Evolutionary conservation across 225 moss, liverwort and hornwort genomes (phyloP).

Genomic region (Lunularia cruciata): DNA sequence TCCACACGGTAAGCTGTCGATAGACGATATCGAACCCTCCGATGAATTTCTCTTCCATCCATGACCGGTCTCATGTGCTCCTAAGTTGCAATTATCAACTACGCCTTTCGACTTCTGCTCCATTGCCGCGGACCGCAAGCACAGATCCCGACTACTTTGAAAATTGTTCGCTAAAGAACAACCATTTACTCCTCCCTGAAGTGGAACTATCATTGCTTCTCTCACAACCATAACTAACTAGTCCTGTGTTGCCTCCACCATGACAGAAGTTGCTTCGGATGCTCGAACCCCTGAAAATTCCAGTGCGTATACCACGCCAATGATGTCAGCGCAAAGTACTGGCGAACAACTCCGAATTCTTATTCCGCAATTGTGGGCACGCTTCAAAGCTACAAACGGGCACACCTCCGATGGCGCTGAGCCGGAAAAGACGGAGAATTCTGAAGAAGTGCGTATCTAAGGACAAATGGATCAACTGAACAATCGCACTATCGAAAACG

Average conservation of each 20-base stretch:
- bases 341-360: background rate
- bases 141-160: conserved; percentile 46
- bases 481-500: background rate
- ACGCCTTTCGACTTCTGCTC: conserved; percentile 61
- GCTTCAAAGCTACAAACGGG: background rate
- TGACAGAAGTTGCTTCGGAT: conserved; percentile 1
- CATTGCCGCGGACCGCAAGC: conserved; percentile 46
- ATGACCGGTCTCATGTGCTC: conserved; percentile 47
- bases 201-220: conserved; percentile 55
- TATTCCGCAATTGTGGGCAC: background rate
- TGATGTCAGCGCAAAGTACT: background rate
- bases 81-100: conserved; percentile 54
- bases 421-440: background rate
- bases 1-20: conserved; percentile 56
- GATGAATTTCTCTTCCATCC: conserved; percentile 65
- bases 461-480: background rate
- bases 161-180: conserved; percentile 41
- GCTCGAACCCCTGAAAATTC: conserved; percentile 5
- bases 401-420: background rate
- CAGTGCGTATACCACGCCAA: background rate
- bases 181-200: conserved; percentile 53
- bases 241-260: conserved; percentile 26
- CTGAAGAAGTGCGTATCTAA: background rate
- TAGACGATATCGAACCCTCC: conserved; percentile 71
- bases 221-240: conserved; percentile 48